Evolutionary conservation across 805 yeast species (phyloP).

Genomic region (Saturnispora gosingensis): DNA sequence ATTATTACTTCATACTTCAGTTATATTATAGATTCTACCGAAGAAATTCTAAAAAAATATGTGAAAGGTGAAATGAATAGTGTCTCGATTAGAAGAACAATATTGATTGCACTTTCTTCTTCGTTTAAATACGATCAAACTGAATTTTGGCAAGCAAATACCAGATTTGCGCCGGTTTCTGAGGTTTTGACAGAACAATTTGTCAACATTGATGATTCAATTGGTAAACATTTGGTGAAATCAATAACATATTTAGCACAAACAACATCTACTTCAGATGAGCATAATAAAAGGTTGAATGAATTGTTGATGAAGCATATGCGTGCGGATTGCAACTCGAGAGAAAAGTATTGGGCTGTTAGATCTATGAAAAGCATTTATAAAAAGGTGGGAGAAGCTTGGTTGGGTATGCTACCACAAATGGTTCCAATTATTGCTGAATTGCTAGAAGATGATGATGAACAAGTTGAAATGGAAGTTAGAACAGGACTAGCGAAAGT

Average conservation of each 20-base stretch:
- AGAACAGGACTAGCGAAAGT: constrained; percentile 85
- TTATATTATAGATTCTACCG: constrained; percentile 71
- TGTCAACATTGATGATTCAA: constrained; percentile 53
- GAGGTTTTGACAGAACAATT: constrained; percentile 59
- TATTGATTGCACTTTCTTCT: constrained; percentile 62
- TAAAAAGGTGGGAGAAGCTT: constrained; percentile 87
- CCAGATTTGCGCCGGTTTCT: constrained; percentile 69
- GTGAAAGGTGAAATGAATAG: constrained; percentile 33
- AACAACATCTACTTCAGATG: constrained; percentile 57
- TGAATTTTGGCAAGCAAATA: constrained; percentile 88
- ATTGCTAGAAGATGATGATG: constrained; percentile 90
- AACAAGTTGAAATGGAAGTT: constrained; percentile 83
- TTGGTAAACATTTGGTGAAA: constrained; percentile 76
- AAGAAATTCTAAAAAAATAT: constrained; percentile 43
- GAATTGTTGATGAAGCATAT: constrained; percentile 55
- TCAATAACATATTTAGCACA: constrained; percentile 66
- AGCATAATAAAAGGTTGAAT: constrained; percentile 62
- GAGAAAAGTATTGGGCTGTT: constrained; percentile 72
- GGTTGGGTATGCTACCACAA: constrained; percentile 87
- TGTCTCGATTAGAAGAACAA: constrained; percentile 57
- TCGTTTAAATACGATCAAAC: constrained; percentile 86
- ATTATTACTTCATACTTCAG: constrained; percentile 85
- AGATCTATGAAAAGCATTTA: constrained; percentile 72
- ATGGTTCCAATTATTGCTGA: constrained; percentile 95
- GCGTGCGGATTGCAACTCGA: constrained; percentile 47